These are phyloP conservation scores for Wickerhamiella parazyma DNA, from an alignment of 805 yeast genomes.

Conservation along the genomic window DNA sequence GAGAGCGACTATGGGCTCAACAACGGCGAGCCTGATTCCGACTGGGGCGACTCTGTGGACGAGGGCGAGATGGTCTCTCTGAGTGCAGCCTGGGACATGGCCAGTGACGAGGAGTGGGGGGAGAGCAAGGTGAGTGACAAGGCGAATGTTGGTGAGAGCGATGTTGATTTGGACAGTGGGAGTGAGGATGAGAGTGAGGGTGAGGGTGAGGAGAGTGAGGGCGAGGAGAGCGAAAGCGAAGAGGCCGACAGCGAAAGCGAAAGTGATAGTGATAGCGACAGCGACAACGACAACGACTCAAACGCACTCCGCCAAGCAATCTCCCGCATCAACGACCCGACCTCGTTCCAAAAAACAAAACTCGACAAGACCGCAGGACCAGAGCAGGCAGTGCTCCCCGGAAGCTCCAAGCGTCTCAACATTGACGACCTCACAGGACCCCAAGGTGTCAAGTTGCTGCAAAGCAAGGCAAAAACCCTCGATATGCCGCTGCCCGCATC, in stretches of 20 bases:
- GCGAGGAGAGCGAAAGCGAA: slow-evolving; percentile 11
- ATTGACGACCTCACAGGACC: slow-evolving; percentile 60
- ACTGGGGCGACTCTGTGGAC: slow-evolving; percentile 60
- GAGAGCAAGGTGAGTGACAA: slow-evolving; percentile 12
- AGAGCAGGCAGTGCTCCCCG: slow-evolving; percentile 25
- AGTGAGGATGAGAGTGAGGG: not conserved
- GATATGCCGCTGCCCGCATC: slow-evolving; percentile 76
- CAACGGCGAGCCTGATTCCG: slow-evolving; percentile 39
- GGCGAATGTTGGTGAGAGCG: slow-evolving; percentile 7
- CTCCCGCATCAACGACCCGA: slow-evolving; percentile 1
- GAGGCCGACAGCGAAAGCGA: slow-evolving; percentile 11
- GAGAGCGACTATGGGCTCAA: slow-evolving; percentile 38
- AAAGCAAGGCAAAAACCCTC: slow-evolving; percentile 32
- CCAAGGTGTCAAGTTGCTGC: slow-evolving; percentile 11
- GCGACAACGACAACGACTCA: slow-evolving; percentile 14
- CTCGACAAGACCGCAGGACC: slow-evolving; percentile 21
- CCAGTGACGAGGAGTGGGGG: slow-evolving; percentile 32
- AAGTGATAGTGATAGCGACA: slow-evolving; percentile 14
- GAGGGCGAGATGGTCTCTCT: slow-evolving; percentile 61
- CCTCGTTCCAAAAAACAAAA: slow-evolving; percentile 12
- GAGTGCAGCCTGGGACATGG: slow-evolving; percentile 83
- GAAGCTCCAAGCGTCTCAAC: slow-evolving; percentile 43
- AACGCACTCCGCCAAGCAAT: slow-evolving; percentile 12
- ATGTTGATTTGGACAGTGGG: slow-evolving; percentile 1
- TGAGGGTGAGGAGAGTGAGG: slow-evolving; percentile 14